These are phyloP conservation scores for Chenopodium quinoa DNA, from an alignment of 148 eudicot species.

Conservation along the genomic window DNA sequence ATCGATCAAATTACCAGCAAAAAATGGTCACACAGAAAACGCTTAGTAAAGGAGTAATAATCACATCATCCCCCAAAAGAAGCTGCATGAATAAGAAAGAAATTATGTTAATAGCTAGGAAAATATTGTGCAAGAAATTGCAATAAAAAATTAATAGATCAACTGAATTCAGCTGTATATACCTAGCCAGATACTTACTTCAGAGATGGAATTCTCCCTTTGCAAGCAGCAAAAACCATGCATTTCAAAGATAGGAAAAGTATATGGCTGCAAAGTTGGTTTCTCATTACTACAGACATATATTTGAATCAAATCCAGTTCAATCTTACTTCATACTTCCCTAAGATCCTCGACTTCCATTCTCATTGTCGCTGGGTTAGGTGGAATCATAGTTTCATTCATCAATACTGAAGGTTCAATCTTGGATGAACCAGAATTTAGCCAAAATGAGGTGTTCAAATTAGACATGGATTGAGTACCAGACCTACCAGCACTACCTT, in stretches of 20 bases:
- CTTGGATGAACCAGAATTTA: constrained; percentile 6
- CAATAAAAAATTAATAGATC: not conserved
- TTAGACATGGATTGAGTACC: constrained; percentile 12
- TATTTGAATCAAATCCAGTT: not conserved
- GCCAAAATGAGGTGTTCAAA: constrained; percentile 15
- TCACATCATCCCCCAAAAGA: not conserved
- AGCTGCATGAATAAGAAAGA: not conserved
- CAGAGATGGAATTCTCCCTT: too few species aligned
- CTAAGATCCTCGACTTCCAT: constrained; percentile 15
- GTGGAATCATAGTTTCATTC: constrained; percentile 34
- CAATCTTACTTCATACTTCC: constrained; percentile 3
- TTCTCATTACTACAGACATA: not conserved
- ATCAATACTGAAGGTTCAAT: not conserved
- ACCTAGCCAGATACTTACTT: not conserved
- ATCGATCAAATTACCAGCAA: not conserved
- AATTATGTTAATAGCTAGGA: too few species aligned
- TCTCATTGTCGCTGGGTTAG: constrained; percentile 29
- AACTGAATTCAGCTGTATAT: not conserved
- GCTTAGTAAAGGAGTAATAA: not conserved
- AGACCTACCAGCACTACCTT: constrained; percentile 44
- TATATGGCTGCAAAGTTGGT: not conserved
- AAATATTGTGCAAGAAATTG: not conserved
- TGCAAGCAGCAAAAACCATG: not conserved
- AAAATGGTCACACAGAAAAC: not conserved
- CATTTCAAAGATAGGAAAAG: not conserved